Evolutionary conservation across 352 stramenopile genomes (phyloP), one percentile per base, ranked within the genome.

Genomic region (Nothophytophthora sp.): DNA sequence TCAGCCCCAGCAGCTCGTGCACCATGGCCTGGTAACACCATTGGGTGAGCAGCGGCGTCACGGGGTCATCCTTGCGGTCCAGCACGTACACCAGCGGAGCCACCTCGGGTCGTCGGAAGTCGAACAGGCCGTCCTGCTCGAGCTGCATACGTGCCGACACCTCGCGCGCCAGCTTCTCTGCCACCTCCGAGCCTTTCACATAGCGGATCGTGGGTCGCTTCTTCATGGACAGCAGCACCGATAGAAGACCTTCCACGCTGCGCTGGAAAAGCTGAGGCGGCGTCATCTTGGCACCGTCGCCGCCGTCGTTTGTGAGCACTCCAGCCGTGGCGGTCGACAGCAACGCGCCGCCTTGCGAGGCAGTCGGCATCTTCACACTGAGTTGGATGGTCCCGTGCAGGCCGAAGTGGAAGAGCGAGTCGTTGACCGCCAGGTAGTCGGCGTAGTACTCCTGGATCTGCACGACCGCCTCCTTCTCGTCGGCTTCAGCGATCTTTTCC

Each of bases 11-110:
- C 32, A 99, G 74, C 79, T 99, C 98, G 65, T 99, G 98, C 5
- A 99, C 96, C 98, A 99, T 99, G 19, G 97, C 97, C 70, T 98
- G 95, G 64, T 98, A 98, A 19, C 90, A 98, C 96, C 96, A 99
- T 70, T 99, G 97, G 37, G 80, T 96, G 43, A 99, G 76, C 38
- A 99, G 67, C 20, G 98, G 98, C 32, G 98, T 99, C 29, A 99
- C 95, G 4, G 97, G 97, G 84, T 99, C 98, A 60, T 99, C 97
- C 49, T 96, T 90, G 36, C 98, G 87, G 76, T 99, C 98, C 39
- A 99, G 72, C 24, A 99, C 89, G 36, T 99, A 92, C 30, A 94
- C 55, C 23, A 94, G 51, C n/a, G 84, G 84, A 40, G 75, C 72
- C 34, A 90, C 70, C 45, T 94, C 83, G 16, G 83, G 86, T 34